Percentiles rank a stretch among this genome's conserved stretches.
Conservation (phyloP, 441 rosid species). For the Adansonia madagascariensis region DNA sequence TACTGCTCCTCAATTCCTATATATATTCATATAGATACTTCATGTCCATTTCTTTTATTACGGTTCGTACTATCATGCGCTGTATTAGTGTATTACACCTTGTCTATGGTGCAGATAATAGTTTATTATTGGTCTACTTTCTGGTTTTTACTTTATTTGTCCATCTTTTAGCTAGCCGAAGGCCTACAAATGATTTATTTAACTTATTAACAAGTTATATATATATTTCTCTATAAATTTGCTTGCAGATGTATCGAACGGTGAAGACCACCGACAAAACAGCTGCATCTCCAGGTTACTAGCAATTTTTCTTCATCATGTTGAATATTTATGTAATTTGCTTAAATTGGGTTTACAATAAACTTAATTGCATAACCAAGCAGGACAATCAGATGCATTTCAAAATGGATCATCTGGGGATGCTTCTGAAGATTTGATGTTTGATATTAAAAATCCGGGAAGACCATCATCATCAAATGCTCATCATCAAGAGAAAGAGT, state of each 20-base stretch:
- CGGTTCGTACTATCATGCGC: constrained; percentile 40
- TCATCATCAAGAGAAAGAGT: constrained; percentile 49
- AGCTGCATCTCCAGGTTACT: too few species aligned
- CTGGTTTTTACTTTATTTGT: constrained; percentile 34
- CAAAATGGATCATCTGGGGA: too few species aligned
- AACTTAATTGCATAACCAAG: too few species aligned
- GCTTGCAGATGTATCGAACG: constrained; percentile 66
- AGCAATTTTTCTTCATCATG: too few species aligned
- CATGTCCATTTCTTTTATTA: constrained; percentile 29
- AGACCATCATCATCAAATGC: too few species aligned
- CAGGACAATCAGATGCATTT: too few species aligned
- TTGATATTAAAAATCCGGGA: too few species aligned
- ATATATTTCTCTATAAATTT: not conserved
- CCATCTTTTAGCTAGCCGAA: constrained; percentile 5
- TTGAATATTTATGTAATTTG: too few species aligned
- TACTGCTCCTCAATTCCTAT: not conserved
- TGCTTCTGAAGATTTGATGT: too few species aligned
- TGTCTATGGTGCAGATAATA: constrained; percentile 34
- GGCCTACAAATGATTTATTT: not conserved
- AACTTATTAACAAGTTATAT: not conserved
- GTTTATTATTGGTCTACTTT: constrained; percentile 43
- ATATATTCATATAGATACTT: constrained; percentile 31
- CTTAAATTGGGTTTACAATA: too few species aligned
- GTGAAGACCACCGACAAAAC: too few species aligned
- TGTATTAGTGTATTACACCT: constrained; percentile 27